Evolutionary conservation across 2,329 filamentous ascomycete genomes (phyloP), one percentile per base, ranked within the genome.

Genomic region (Trichoderma afroharzianum): DNA sequence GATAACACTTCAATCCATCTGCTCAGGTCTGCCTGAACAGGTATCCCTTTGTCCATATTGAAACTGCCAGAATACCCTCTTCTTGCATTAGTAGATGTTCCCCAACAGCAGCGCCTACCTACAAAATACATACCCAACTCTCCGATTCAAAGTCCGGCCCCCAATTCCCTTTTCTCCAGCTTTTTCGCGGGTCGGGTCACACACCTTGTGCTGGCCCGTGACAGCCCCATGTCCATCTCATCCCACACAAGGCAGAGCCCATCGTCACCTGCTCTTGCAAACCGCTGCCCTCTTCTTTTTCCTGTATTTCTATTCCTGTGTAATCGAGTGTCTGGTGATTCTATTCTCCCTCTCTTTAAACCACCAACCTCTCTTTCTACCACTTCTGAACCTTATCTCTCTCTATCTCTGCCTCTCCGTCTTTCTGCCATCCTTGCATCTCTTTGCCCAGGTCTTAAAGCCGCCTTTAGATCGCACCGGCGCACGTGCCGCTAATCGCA

Each of bases 201-300:
- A 24, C 39, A 32, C 66, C 57, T 36, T 50, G 33, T 14, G 55
- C 53, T 68, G 55, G 66, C 66, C 66, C 66, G 66, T 68, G 66
- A 68, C 66, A 68, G 55, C 59, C 68, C 68, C 63, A 33, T 58
- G 30, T 53, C 43, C 43, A 18, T 47, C 39, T 28, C 62, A 43
- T 63, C 62, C 62, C 39, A 53, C 26, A 28, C 62, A 53, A 36
- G 63, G 30, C 63, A 53, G 24, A 53, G 28, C 63, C 39, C 47
- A 66, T 26, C 57, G 67, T 69, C 67, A 69, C 67, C 67, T 69
- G 67, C 67, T n/a, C 57, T 57, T 61, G 30, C 67, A 68, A 47
- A 53, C 36, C 50, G 15, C 11, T 33, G 24, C 43, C 32, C 64
- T 32, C 28, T 59, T 53, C 6, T 28, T 43, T 43, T 68, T 43